Evolutionary conservation across 2,329 filamentous ascomycete species (phyloP).

Genomic region (Diaporthe vaccinii): DNA sequence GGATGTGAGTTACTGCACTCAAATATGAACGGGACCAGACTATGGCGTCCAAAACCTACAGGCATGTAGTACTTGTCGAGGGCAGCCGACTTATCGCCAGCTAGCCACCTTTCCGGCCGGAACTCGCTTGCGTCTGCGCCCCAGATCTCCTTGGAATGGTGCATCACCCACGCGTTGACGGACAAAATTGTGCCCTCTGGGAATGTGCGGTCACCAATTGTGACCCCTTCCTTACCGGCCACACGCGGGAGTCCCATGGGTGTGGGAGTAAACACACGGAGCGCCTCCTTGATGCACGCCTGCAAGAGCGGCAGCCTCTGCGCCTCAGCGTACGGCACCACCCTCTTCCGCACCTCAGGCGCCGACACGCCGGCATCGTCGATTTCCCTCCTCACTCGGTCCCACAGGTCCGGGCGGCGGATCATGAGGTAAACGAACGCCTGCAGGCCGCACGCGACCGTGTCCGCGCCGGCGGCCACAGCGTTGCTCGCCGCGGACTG

Average conservation of each 20-base stretch:
- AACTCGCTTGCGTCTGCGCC: constrained; percentile 44
- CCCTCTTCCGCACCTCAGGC: constrained; percentile 4
- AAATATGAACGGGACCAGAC: constrained; percentile 32
- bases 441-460: constrained; percentile 44
- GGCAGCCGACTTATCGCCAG: constrained; percentile 29
- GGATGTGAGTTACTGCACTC: background rate
- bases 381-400: constrained; percentile 44
- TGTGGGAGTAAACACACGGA: constrained; percentile 48
- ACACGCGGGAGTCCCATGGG: constrained; percentile 48
- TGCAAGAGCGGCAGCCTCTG: constrained; percentile 50
- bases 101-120: constrained; percentile 45
- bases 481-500: constrained; percentile 41
- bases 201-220: constrained; percentile 47
- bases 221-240: constrained; percentile 45
- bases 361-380: constrained; percentile 38
- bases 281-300: constrained; percentile 52
- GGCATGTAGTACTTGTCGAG: constrained; percentile 41
- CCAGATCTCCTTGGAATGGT: constrained; percentile 46
- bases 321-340: constrained; percentile 46
- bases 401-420: constrained; percentile 42
- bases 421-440: constrained; percentile 47
- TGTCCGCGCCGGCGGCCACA: constrained; percentile 45
- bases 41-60: constrained; percentile 31
- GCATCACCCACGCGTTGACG: constrained; percentile 46
- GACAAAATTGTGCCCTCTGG: constrained; percentile 48